Evolutionary conservation across 495 filamentous ascomycete species (phyloP), one percentile per base, ranked within the genome.

Genomic region (Bryoglossum gracile): DNA sequence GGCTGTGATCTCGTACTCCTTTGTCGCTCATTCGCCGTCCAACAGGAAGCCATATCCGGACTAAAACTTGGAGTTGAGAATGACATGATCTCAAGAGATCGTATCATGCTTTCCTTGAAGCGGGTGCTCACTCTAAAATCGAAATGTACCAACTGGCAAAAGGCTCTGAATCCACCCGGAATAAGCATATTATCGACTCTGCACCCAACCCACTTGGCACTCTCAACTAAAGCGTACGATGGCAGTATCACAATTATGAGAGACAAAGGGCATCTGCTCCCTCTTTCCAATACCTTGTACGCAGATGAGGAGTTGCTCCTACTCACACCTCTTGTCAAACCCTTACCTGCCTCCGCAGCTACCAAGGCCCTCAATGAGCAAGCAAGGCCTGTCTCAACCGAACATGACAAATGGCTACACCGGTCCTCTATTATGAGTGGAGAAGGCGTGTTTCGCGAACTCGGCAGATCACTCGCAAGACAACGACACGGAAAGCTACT

Each of bases 1-100:
- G 89, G 89, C 23, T 94, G 88, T 60, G 89, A 95, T 69, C 66
- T 94, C 26, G 78, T 94, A 13, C 72, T 94, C 11, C 72, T 94
- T 10, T 95, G 89, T 58, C 80, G 88, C 18, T 87, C 87, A 13
- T 92, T 88, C 56, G 77, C 84, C 19, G 82, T 87, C 16, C 89
- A 95, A 60, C 77, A 90, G 56, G 89, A 94, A 66, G 89, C 89
- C 38, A 83, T 95, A 56, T 81, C 78, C 2, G 88, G 88, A 2
- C 64, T 95, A 42, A 91, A 92, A 56, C 67, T 90, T 23, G 89
- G 89, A 1, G 73, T 89, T 33, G 87, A 94, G 56, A 91, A 91
- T 56, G 84, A 83, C 19, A 86, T 90, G 56, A 83, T 95, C 38
- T 80, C 82, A 3, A 80, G 78, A 49, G 68, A 81, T n/a, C 73